Base-by-base conservation (phyloP, 306 rosid genomes). In the Quercus dentata region DNA sequence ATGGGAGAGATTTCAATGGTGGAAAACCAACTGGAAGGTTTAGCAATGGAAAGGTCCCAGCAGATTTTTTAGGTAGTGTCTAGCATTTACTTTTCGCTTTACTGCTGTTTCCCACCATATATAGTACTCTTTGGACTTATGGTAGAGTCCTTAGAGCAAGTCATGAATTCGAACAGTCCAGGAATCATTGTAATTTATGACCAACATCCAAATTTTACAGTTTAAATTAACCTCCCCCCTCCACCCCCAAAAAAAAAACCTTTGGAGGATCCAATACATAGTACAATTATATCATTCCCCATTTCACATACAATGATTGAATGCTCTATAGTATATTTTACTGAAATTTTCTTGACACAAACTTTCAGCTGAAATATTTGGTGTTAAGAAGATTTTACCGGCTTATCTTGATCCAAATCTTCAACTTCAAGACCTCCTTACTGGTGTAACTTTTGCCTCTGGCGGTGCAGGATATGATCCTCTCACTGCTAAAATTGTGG, bases 401-500 rank as follows among this genome's bases (percentile, higher is more conserved):
- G 55, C 97, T 20, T 91, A 84, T 85, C 86, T 89, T 25, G 91
- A 91, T 74, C 95, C 90, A 30, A 87, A 56, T 77, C 31, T 89
- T 71, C 78, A 85, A 58, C 69, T 65, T 10, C 25, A 88, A n/a
- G 98, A 94, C 74, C 88, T 94, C 67, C 86, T 88, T 58, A 91
- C 91, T 0, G 97, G 96, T 3, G 97, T 94, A 15, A 82, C 91
- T 79, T 90, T 92, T 75, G 97, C 94, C 55, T 90, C 97, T 0
- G 92, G 91, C 14, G 95, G 86, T 28, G 55, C 90, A 0, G 97
- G 98, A 46, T 94, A 84, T 81, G 98, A 94, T 65, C 94, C 95
- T 78, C 88, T 90, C 21, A 87, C 98, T 19, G n/a, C 96, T 41
- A 10, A 85, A 73, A 3, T 89, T 56, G 81, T 30, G 73, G 96